Base-by-base conservation (phyloP, 768 basidiomycete genomes). In the Podaxis mareebaensis region DNA sequence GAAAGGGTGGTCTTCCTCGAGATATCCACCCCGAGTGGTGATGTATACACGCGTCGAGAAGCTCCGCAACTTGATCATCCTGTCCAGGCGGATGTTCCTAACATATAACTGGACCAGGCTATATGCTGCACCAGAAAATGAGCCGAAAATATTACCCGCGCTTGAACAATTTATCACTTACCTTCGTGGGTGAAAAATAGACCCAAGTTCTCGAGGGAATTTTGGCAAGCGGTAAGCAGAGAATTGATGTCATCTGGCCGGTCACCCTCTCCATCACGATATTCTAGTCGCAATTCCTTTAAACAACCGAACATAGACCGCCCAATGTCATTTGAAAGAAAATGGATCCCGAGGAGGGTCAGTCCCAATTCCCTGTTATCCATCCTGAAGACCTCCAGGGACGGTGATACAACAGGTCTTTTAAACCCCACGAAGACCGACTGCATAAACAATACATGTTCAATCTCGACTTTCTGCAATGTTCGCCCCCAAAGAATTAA, bases 11-110 rank as follows among this genome's bases (percentile, higher is more conserved):
- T 55, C 53, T 17, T 22, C 30, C 6, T 55, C 61, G 24, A 62
- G 61, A 22, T 55, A 62, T 0, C 61, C 61, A 39, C 48, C 46
- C 30, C 44, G 40, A 6, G 61, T 62, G 20, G 54, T 56, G 28
- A 62, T 48, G n/a, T 48, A 55, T 26, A 62, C n/a, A 17, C 61
- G 61, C 36, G 54, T 62, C 17, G 61, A 55, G 46, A 62, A 62
- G 44, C 61, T 46, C 33, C 33, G 53, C 39, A 62, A 39, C 10
- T 33, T 62, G 30, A 15, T 24, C 15, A 62, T 12, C 28, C 61
- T 55, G 33, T 39, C 44, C 22, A 62, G 44, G 8, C 39, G 28
- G 38, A 62, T 62, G 22, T 15, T 56, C 13, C 22, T 33, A 20
- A 22, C 33, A 33, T 62, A 62, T n/a, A 48, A 11, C 36, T 55